phyloP scores from a whole-genome alignment of 768 basidiomycete genomes.

The Porpolomopsis calyptriformis region DNA sequence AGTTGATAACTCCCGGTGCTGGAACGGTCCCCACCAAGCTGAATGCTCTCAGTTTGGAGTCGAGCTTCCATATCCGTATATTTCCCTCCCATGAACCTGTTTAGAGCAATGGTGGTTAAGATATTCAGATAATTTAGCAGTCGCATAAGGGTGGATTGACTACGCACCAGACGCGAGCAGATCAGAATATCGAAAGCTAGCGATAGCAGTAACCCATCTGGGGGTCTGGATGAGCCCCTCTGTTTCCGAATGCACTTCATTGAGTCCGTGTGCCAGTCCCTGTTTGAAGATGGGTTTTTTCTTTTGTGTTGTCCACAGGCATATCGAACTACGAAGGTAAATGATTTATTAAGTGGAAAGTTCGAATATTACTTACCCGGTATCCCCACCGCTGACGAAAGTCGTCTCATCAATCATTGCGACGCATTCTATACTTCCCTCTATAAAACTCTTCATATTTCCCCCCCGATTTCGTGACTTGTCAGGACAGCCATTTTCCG shows the following conservation, averaged over 20 bases:
- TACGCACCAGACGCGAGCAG: conserved; percentile 78
- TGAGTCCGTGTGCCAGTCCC: conserved; percentile 78
- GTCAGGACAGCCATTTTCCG: conserved; percentile 11
- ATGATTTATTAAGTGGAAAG: neutral
- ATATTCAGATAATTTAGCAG: neutral
- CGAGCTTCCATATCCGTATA: conserved; percentile 87
- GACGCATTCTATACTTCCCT: conserved; percentile 86
- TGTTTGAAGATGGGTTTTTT: conserved; percentile 92
- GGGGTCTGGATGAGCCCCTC: conserved; percentile 70
- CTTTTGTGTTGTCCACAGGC: conserved; percentile 82
- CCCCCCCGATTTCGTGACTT: conserved; percentile 23
- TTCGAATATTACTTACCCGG: conserved; percentile 56
- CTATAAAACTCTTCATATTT: conserved; percentile 50
- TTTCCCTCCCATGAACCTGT: conserved; percentile 89
- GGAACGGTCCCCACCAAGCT: conserved; percentile 50
- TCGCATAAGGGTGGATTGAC: neutral
- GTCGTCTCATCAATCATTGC: conserved; percentile 93
- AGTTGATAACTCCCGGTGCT: conserved; percentile 78
- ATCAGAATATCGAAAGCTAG: conserved; percentile 79
- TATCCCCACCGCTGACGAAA: conserved; percentile 91
- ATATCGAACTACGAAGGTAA: conserved; percentile 58
- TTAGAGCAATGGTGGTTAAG: neutral
- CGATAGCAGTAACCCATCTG: conserved; percentile 85
- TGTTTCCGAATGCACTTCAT: conserved; percentile 57
- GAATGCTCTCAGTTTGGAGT: conserved; percentile 70